phyloP scores from a whole-genome alignment of 805 yeast species.

The Candida manassasensis region DNA sequence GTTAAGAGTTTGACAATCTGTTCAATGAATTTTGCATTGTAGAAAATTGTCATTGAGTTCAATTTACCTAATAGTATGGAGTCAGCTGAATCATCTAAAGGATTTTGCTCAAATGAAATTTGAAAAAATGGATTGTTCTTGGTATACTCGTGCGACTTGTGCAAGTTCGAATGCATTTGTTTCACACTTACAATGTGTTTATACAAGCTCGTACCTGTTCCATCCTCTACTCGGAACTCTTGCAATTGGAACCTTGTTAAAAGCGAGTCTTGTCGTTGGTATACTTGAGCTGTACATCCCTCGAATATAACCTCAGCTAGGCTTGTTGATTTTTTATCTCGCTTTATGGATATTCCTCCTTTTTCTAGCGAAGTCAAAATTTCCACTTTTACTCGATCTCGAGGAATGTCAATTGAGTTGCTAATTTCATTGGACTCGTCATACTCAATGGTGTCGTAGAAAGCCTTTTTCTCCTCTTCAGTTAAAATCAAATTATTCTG shows the following conservation, averaged over 20 bases:
- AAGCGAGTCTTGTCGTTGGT: conserved; percentile 76
- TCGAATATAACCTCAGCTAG: conserved; percentile 79
- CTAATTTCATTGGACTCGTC: conserved; percentile 56
- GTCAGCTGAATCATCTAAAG: conserved; percentile 80
- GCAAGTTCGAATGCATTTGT: conserved; percentile 44
- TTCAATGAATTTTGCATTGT: conserved; percentile 80
- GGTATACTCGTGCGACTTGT: conserved; percentile 10
- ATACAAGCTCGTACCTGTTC: conserved; percentile 72
- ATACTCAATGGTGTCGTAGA: conserved; percentile 90
- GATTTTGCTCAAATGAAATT: conserved; percentile 78
- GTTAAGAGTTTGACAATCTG: conserved; percentile 71
- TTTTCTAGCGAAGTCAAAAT: conserved; percentile 62
- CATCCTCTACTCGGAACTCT: conserved; percentile 84
- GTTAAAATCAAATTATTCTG: conserved; percentile 45
- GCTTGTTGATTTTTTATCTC: conserved; percentile 36
- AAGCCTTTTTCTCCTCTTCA: conserved; percentile 83
- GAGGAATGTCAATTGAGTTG: conserved; percentile 62
- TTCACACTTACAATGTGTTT: conserved; percentile 86
- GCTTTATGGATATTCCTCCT: conserved; percentile 69
- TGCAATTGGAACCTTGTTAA: conserved; percentile 67
- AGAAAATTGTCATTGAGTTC: conserved; percentile 83
- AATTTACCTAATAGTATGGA: conserved; percentile 68
- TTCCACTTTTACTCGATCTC: conserved; percentile 65
- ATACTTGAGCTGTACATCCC: conserved; percentile 69
- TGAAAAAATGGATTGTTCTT: conserved; percentile 68